Percentiles rank a stretch among this genome's conserved stretches.
phyloP scores from a whole-genome alignment of 2,329 filamentous ascomycete species.

The Pseudocercospora crystallina region DNA sequence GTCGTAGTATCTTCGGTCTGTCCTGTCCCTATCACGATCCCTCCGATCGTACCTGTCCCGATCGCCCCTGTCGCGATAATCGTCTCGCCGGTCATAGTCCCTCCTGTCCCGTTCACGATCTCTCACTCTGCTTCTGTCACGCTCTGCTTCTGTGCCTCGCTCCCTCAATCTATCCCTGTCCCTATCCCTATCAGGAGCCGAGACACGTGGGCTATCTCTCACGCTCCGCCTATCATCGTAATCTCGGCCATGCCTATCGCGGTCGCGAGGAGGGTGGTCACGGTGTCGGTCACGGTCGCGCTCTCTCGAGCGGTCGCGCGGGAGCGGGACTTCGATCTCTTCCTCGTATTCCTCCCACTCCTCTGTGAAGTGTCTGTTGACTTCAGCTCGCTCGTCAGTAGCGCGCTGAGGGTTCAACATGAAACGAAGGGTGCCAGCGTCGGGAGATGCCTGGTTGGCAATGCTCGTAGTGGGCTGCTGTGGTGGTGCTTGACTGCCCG shows the following conservation, averaged over 20 bases:
- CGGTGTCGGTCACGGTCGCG: slow-evolving; percentile 24
- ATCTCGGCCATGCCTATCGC: slow-evolving; percentile 23
- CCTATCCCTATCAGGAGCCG: slow-evolving; percentile 58
- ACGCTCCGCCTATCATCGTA: slow-evolving; percentile 60
- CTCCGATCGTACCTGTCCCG: slow-evolving; percentile 29
- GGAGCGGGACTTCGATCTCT: slow-evolving; percentile 63
- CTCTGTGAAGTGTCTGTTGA: slow-evolving; percentile 67
- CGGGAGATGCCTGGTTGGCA: slow-evolving; percentile 24
- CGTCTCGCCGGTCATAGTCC: slow-evolving; percentile 32
- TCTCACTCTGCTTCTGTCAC: slow-evolving; percentile 23
- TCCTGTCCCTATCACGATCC: slow-evolving; percentile 23
- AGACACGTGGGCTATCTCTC: slow-evolving; percentile 77
- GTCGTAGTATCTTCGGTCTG: slow-evolving; percentile 25
- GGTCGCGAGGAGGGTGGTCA: slow-evolving; percentile 6
- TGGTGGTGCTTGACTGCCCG: slow-evolving; percentile 20
- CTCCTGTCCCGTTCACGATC: slow-evolving; percentile 30
- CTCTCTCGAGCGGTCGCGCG: slow-evolving; percentile 21
- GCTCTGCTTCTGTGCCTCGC: slow-evolving; percentile 29
- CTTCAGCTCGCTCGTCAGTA: slow-evolving; percentile 65
- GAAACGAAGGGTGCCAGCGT: slow-evolving; percentile 74
- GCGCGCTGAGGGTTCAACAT: slow-evolving; percentile 81
- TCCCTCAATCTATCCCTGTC: slow-evolving; percentile 25
- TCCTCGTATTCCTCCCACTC: slow-evolving; percentile 76
- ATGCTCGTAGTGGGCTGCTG: slow-evolving; percentile 17
- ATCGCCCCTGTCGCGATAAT: slow-evolving; percentile 19